Evolutionary conservation across 2,329 filamentous ascomycete species (phyloP).

Genomic region (Alternaria triticina): DNA sequence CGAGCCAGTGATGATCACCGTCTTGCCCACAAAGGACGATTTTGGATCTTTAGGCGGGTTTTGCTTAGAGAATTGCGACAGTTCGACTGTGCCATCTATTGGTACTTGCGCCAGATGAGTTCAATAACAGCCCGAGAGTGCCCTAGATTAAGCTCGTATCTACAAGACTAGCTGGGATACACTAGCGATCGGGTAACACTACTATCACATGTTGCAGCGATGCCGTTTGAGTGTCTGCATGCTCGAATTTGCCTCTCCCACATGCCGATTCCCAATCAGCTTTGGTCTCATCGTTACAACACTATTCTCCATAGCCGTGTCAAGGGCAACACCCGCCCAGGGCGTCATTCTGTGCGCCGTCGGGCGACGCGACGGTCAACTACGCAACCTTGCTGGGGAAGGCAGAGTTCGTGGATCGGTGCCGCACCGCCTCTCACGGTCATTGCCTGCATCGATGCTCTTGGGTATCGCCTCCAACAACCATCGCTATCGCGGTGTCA

Average conservation of each 20-base stretch:
- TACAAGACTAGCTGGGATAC: neutral
- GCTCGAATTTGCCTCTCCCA: neutral
- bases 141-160: neutral
- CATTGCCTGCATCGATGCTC: neutral
- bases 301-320: neutral
- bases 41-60: neutral
- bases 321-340: neutral
- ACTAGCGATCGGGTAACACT: neutral
- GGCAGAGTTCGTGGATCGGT: neutral
- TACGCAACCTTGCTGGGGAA: neutral
- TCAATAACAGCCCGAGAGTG: neutral
- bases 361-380: neutral
- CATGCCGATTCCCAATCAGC: neutral
- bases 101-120: neutral
- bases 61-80: neutral
- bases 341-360: neutral
- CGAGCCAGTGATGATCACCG: conserved; percentile 2
- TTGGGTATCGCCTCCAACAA: neutral
- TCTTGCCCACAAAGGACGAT: conserved; percentile 1
- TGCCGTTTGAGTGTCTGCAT: neutral
- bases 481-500: neutral
- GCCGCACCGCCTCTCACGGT: neutral
- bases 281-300: neutral
- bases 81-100: neutral
- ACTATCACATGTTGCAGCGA: neutral